Percentiles rank a stretch among this genome's conserved stretches.
These are phyloP conservation scores for Pugionium cornutum DNA, from an alignment of 345 rosid species.

Conservation along the genomic window DNA sequence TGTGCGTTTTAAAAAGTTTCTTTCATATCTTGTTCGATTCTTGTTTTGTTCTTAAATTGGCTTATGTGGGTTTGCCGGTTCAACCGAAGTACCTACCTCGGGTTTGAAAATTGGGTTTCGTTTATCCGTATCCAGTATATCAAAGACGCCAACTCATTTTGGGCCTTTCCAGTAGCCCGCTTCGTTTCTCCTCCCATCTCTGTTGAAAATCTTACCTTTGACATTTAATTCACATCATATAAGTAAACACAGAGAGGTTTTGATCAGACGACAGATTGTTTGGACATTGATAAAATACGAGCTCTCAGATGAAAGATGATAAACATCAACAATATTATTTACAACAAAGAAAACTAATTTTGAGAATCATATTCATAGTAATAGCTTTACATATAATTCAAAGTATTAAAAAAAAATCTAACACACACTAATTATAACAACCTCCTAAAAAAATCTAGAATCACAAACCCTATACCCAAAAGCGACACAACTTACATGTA, in stretches of 20 bases:
- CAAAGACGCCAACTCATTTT: no score
- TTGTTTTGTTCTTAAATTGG: no score
- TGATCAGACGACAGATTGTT: background rate
- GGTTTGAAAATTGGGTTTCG: no score
- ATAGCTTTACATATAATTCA: slow-evolving; percentile 6
- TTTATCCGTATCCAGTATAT: no score
- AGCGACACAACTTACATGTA: slow-evolving; percentile 34
- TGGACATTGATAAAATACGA: background rate
- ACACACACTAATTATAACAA: slow-evolving; percentile 19
- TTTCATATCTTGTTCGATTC: no score
- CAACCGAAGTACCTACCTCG: no score
- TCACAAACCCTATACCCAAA: slow-evolving; percentile 34
- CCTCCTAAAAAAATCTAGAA: slow-evolving; percentile 25
- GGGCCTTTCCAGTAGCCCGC: no score
- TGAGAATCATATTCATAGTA: slow-evolving; percentile 17
- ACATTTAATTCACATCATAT: no score
- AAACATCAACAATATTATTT: background rate
- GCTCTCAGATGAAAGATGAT: background rate
- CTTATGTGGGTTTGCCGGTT: no score
- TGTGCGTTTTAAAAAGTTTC: no score
- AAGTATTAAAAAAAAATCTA: background rate
- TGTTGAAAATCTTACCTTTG: no score
- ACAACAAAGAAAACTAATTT: slow-evolving; percentile 7
- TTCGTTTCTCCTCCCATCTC: no score
- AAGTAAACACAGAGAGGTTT: background rate